These are phyloP conservation scores for Sporobolus alterniflorus DNA, from an alignment of 202 grass and related monocot genomes.

Conservation along the genomic window DNA sequence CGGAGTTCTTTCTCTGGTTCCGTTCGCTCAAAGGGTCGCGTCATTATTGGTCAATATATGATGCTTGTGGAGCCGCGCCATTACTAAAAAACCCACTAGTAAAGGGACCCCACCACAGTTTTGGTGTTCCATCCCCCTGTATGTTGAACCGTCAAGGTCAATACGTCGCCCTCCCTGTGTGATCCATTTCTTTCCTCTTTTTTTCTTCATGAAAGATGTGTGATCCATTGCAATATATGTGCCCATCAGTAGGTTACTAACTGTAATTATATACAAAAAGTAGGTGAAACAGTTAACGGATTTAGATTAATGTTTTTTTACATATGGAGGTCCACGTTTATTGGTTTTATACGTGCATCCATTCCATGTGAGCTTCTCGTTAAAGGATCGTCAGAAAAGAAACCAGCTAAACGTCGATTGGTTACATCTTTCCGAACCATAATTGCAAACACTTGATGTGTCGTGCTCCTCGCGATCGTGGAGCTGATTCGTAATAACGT, in stretches of 20 bases:
- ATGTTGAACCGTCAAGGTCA: background rate
- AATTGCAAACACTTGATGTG: constrained; percentile 3
- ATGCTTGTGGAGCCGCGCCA: background rate
- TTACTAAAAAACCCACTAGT: background rate
- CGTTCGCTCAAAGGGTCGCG: background rate
- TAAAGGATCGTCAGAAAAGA: background rate
- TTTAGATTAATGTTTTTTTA: too few species aligned
- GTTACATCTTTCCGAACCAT: background rate
- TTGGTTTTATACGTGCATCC: background rate
- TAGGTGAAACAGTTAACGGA: too few species aligned
- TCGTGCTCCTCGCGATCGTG: background rate
- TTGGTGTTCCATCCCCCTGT: background rate
- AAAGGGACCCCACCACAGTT: background rate
- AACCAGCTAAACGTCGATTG: background rate
- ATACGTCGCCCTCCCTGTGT: background rate
- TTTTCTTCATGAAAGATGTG: background rate
- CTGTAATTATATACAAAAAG: too few species aligned
- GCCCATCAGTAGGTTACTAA: too few species aligned
- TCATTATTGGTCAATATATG: background rate
- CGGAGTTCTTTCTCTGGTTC: background rate
- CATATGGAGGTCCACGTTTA: too few species aligned
- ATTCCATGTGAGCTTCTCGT: background rate
- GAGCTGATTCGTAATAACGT: constrained; percentile 15
- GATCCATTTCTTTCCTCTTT: background rate
- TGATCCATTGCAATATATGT: background rate